A percentile compares a stretch with the other conserved stretches of the same genome.
phyloP scores from a whole-genome alignment of 2,329 filamentous ascomycete genomes.

The Fusarium neocosmosporiellum region DNA sequence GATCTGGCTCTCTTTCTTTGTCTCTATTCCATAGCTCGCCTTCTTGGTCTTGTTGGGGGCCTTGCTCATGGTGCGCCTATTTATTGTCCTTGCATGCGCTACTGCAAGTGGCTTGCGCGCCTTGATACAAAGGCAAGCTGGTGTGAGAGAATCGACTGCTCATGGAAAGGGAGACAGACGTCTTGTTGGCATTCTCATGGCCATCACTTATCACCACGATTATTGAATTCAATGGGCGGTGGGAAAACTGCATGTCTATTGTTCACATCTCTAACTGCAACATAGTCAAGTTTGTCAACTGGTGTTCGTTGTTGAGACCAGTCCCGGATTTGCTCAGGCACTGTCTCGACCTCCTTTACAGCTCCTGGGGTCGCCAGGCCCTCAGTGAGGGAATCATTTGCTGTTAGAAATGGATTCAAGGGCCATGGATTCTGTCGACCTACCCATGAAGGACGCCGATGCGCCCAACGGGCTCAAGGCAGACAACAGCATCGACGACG shows the following conservation, averaged over 20 bases:
- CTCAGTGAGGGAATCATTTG: constrained; percentile 19
- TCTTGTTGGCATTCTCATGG: constrained; percentile 4
- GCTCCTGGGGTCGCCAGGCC: constrained; percentile 34
- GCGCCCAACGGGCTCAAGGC: constrained; percentile 40
- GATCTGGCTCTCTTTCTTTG: constrained; percentile 10
- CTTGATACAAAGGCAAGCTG: constrained; percentile 4
- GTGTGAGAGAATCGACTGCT: not conserved
- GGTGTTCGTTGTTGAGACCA: not conserved
- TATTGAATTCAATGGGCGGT: not conserved
- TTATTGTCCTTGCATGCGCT: not conserved
- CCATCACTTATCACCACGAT: not conserved
- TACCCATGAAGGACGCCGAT: constrained; percentile 56
- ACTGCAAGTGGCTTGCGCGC: not conserved
- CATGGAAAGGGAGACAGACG: constrained; percentile 4
- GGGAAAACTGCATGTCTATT: not conserved
- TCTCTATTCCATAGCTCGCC: not conserved
- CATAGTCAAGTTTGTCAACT: constrained; percentile 3
- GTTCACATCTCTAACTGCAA: constrained; percentile 4
- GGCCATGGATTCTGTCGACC: constrained; percentile 58
- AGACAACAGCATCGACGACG: constrained; percentile 44
- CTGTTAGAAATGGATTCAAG: constrained; percentile 19
- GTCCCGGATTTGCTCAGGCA: constrained; percentile 3
- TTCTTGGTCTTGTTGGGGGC: not conserved
- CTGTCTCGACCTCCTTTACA: constrained; percentile 8
- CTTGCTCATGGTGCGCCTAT: not conserved